phyloP scores from a whole-genome alignment of 768 basidiomycete species.

The Pleurotus ostreatus region DNA sequence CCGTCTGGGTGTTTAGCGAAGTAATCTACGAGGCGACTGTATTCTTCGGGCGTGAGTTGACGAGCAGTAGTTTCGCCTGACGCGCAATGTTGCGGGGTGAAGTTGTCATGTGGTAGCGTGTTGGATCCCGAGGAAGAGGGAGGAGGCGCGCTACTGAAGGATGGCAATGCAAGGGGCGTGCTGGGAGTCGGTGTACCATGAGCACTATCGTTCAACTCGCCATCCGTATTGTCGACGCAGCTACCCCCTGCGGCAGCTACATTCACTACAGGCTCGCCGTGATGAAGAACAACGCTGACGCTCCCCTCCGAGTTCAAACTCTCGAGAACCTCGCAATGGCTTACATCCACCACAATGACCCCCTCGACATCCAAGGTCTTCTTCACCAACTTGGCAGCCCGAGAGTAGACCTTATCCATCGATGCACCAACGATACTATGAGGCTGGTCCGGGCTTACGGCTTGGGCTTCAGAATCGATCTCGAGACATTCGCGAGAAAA shows the following conservation, averaged over 20 bases:
- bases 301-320: constrained; percentile 56
- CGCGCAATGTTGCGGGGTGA: neutral
- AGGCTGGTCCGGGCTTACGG: constrained; percentile 25
- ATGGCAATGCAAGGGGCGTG: neutral
- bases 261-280: constrained; percentile 44
- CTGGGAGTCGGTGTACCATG: neutral
- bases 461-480: constrained; percentile 61
- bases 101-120: neutral
- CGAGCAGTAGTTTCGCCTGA: constrained; percentile 40
- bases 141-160: neutral
- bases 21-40: constrained; percentile 70
- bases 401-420: constrained; percentile 89
- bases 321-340: constrained; percentile 85
- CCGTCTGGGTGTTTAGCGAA: constrained; percentile 81
- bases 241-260: neutral
- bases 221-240: neutral
- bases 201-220: neutral
- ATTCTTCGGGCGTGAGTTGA: constrained; percentile 66
- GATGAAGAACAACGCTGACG: constrained; percentile 67
- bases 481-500: constrained; percentile 95
- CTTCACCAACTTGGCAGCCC: constrained; percentile 86
- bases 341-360: constrained; percentile 88
- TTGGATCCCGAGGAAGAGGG: no score
- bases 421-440: constrained; percentile 34
- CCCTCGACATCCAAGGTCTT: constrained; percentile 91